Evolutionary conservation across 2,329 filamentous ascomycete species (phyloP).

Genomic region (Juglanconis oblonga): DNA sequence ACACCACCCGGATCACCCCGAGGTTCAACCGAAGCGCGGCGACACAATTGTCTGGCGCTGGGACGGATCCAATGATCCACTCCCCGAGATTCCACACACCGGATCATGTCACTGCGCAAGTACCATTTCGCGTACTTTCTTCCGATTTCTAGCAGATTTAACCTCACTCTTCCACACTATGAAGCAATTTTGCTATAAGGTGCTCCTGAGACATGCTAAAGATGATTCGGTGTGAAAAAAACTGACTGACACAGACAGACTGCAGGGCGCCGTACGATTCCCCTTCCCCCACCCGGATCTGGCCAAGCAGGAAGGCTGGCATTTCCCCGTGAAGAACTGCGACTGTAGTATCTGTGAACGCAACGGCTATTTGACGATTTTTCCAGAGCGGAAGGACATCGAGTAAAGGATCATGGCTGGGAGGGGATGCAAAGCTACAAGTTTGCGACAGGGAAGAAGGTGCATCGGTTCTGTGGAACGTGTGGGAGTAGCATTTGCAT

Average conservation of each 20-base stretch:
- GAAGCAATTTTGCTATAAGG: neutral
- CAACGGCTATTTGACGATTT: slow-evolving; percentile 13
- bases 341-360: slow-evolving; percentile 13
- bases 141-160: neutral
- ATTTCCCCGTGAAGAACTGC: slow-evolving; percentile 10
- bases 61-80: neutral
- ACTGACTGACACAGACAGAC: neutral
- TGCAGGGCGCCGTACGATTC: slow-evolving; percentile 10
- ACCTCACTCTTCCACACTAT: neutral
- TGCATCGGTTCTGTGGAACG: slow-evolving; percentile 8
- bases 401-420: slow-evolving; percentile 4
- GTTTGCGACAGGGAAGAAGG: slow-evolving; percentile 10
- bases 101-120: neutral
- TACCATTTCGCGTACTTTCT: neutral
- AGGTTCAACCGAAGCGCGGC: neutral
- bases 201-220: too few relatives aligned
- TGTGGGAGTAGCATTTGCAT: slow-evolving; percentile 16
- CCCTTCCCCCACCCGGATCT: slow-evolving; percentile 2
- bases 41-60: neutral
- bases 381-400: slow-evolving; percentile 6
- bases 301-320: slow-evolving; percentile 7
- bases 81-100: neutral
- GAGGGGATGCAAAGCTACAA: slow-evolving; percentile 5
- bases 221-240: neutral
- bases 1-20: neutral